Base-by-base conservation (phyloP, 352 stramenopile genomes). In the Phytophthora europaea region DNA sequence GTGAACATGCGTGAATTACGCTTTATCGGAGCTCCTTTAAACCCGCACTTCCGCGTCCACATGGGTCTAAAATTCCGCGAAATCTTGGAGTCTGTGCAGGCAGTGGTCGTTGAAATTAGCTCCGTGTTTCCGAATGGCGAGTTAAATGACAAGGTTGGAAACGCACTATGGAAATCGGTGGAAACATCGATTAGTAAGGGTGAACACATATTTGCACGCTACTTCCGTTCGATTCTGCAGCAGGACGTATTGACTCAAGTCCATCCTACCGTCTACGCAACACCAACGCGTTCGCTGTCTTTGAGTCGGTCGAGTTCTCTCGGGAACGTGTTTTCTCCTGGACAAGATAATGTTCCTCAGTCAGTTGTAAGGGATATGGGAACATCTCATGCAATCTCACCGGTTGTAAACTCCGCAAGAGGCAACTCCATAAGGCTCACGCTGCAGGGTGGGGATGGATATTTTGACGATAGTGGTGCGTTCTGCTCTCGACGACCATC, bases 61-160 rank as follows among this genome's bases (percentile, higher is more conserved):
- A 90, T 92, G 82, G 87, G 87, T 0, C 65, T 85, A 16, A 86
- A 89, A 53, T 84, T 93, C 51, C 85, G 82, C 4, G 78, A 85
- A 51, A 75, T 89, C 56, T 56, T 94, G 1, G 80, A 92, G 51
- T 77, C 82, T 2, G 79, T 92, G n/a, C 81, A 91, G 18, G 65
- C 73, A 33, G 78, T 92, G n/a, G 79, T 93, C 2, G 76, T 86
- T 16, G 87, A 93, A 62, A 81, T 94, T 64, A 92, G 85, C 55
- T 94, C 85, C 6, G 88, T 94, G 20, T 91, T 93, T 15, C 84
- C 87, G 0, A 92, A 92, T 65, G 81, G 86, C 45, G 76, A 91
- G 28, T 63, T 93, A 3, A 82, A 89, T 43, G 69, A 79, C 13
- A 87, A 87, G 40, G 84, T 92, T 4, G 73, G 67, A 12, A 87